phyloP scores from a whole-genome alignment of 352 stramenopile genomes.

The Pythium rhizo-oryzae region DNA sequence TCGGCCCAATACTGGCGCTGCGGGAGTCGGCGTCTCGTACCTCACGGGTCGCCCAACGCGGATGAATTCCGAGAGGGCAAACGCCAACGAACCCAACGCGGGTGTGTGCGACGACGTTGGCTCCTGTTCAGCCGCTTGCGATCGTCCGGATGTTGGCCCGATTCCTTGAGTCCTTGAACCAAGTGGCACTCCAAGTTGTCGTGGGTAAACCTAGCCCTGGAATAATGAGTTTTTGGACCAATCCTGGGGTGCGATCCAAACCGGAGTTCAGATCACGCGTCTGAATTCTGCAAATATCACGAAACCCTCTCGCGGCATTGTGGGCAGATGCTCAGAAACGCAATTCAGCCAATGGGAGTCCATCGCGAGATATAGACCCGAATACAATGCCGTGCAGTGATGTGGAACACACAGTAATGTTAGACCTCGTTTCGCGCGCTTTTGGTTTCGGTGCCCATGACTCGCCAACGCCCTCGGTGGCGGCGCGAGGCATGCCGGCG shows the following conservation, averaged over 20 bases:
- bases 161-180: conserved; percentile 18
- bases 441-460: not conserved
- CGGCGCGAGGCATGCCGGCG: not conserved
- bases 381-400: not conserved
- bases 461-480: not conserved
- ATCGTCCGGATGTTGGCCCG: conserved; percentile 12
- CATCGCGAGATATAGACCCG: not conserved
- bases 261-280: conserved; percentile 13
- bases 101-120: too few species aligned
- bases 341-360: not conserved
- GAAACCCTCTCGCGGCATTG: not conserved
- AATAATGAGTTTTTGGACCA: not conserved
- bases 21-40: not conserved
- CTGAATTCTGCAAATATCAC: conserved; percentile 8
- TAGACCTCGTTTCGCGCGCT: not conserved
- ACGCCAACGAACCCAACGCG: not conserved
- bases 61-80: too few species aligned
- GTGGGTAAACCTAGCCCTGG: conserved; percentile 4
- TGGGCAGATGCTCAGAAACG: not conserved
- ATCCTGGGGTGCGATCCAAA: not conserved
- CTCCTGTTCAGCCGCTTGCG: conserved; percentile 5
- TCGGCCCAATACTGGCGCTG: not conserved
- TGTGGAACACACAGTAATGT: not conserved
- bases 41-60: not conserved
- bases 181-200: conserved; percentile 9